Evolutionary conservation across 176 grass and related monocot species (phyloP), one percentile per base, ranked within the genome.

Genomic region (Phyllostachys edulis): DNA sequence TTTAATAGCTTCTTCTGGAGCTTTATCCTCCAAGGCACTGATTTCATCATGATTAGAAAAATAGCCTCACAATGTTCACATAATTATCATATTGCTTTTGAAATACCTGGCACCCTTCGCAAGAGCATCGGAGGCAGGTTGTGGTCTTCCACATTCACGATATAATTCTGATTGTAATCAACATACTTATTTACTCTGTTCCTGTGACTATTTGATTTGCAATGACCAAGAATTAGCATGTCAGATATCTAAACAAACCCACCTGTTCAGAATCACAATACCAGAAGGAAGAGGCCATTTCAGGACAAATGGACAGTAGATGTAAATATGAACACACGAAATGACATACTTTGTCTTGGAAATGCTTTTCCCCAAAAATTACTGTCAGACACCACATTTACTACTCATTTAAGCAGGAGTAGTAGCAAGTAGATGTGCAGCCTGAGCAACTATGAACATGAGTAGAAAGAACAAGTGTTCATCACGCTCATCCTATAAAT

Each of bases 81-180:
- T 15, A 81, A 57, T 38, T 42, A 55, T 37, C n/a, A 39, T 1
- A 62, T 44, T 56, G 10, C 4, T 75, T 68, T 65, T 39, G 1
- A 56, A 44, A 69, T 94, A 98, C 96, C 93, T 94, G 75, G 96
- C 96, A 90, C 91, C 96, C 87, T 99, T 99, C 32, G 83, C 83
- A 71, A 99, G 88, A 83, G 93, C 96, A 90, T 99, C 96, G 18
- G 96, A 95, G 71, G 96, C 91, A 90, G 96, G 96, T 63, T 99
- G 93, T 69, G 96, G 34, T 76, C 96, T 88, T 85, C 93, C 96
- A 84, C 92, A 93, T 91, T 99, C 96, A 60, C 88, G 80, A 55
- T 99, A 99, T 47, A 99, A 67, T 74, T 99, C 96, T 0, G 9
- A 20, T 60, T 68, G 1, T 47, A 24, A n/a, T 39, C 0, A 0